Percentiles rank a stretch among this genome's conserved stretches.
Conservation (phyloP, 148 eudicot genomes). For the Talinum fruticosum region DNA sequence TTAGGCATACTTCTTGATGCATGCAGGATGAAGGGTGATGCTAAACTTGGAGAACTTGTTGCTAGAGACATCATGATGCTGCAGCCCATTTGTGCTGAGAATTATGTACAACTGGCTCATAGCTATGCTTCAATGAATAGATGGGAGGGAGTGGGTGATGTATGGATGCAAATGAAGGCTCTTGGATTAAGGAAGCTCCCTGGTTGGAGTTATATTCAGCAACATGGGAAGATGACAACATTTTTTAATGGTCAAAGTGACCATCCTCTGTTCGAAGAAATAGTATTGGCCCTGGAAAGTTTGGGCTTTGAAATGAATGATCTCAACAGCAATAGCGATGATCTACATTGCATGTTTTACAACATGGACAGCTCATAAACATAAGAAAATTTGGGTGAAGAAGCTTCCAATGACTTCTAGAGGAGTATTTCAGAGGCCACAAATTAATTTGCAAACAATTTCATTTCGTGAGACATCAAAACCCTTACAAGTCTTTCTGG, state of each 20-base stretch:
- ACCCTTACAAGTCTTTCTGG: neutral
- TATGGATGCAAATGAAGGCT: conserved; percentile 75
- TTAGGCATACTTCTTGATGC: conserved; percentile 87
- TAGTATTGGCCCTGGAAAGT: conserved; percentile 39
- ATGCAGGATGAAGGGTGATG: conserved; percentile 54
- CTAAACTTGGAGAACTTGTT: conserved; percentile 51
- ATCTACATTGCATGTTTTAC: neutral
- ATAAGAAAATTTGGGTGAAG: neutral
- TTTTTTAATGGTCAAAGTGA: conserved; percentile 64
- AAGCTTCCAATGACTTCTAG: neutral
- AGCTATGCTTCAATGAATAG: conserved; percentile 68
- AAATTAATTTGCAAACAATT: neutral
- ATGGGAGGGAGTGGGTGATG: conserved; percentile 80
- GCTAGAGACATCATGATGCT: conserved; percentile 45
- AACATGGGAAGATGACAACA: conserved; percentile 56
- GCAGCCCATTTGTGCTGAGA: conserved; percentile 56
- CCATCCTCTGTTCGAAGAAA: conserved; percentile 61
- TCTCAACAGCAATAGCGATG: conserved; percentile 17
- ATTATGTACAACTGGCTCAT: conserved; percentile 73
- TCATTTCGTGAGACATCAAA: neutral
- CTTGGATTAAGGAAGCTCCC: conserved; percentile 76
- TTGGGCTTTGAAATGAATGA: conserved; percentile 50
- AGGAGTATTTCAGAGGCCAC: neutral
- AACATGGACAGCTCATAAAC: conserved; percentile 1
- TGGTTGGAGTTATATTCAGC: conserved; percentile 79